Conservation (phyloP, 768 basidiomycete genomes). For the Mycena rebaudengoi region DNA sequence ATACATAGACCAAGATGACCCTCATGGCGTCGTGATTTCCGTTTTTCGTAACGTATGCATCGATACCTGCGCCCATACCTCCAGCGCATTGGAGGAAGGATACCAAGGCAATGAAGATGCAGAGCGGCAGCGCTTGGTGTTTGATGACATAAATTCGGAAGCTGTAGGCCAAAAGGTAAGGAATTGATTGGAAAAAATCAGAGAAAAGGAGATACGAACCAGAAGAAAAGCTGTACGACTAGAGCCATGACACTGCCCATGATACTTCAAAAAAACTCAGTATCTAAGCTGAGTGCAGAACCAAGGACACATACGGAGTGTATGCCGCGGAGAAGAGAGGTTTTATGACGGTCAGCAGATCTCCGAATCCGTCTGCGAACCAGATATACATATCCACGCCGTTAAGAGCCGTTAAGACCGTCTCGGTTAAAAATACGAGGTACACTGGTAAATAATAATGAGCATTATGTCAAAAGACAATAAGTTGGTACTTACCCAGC, state of each 20-base stretch:
- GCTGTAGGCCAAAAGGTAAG: no score
- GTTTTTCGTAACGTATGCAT: background rate
- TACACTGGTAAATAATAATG: background rate
- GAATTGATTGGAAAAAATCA: no score
- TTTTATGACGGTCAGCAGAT: background rate
- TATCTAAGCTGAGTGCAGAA: no score
- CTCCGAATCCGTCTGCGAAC: constrained; percentile 10
- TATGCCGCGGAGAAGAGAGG: constrained; percentile 1
- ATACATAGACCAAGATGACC: constrained; percentile 1
- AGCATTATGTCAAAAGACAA: background rate
- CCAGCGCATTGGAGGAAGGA: background rate
- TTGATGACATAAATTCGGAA: no score
- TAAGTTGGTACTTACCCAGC: background rate
- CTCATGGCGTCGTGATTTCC: background rate
- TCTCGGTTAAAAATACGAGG: background rate
- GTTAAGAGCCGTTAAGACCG: constrained; percentile 6
- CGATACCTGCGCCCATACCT: background rate
- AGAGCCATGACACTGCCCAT: background rate
- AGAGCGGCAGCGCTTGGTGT: no score
- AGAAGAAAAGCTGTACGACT: no score
- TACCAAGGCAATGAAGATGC: background rate
- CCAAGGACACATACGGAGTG: no score
- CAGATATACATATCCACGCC: constrained; percentile 4
- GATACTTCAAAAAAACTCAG: no score
- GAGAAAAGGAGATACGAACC: no score